Conservation (phyloP, 2,329 filamentous ascomycete species). For the Fusarium zealandicum region DNA sequence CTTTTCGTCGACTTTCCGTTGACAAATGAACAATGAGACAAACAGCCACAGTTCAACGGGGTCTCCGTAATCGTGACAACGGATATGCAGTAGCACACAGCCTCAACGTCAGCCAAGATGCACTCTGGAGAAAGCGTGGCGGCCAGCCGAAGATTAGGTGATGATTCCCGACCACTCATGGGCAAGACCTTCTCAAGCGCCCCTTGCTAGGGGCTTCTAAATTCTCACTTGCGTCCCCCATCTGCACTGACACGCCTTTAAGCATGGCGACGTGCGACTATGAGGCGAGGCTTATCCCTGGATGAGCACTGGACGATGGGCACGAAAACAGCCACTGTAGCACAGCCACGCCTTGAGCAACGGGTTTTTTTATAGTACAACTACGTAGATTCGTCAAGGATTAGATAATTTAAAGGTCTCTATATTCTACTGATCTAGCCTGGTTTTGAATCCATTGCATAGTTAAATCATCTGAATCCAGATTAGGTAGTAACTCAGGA, state of each 20-base stretch:
- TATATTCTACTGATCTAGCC: too few species aligned
- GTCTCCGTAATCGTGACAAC: background rate
- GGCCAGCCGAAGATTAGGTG: slow-evolving; percentile 17
- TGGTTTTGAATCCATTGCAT: too few species aligned
- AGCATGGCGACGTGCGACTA: background rate
- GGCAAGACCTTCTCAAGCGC: background rate
- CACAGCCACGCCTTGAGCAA: too few species aligned
- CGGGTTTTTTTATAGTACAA: too few species aligned
- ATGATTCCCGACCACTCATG: background rate
- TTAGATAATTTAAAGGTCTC: too few species aligned
- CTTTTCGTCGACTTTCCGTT: background rate
- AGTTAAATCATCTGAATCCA: too few species aligned
- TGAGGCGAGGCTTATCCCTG: background rate
- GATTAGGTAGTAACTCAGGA: too few species aligned
- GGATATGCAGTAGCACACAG: background rate
- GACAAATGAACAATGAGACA: background rate
- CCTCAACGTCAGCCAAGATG: slow-evolving; percentile 1
- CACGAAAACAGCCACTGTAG: too few species aligned
- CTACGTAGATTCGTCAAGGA: too few species aligned
- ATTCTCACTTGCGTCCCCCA: slow-evolving; percentile 13
- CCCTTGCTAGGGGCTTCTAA: slow-evolving; percentile 3
- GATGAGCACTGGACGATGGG: too few species aligned
- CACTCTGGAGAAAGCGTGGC: background rate
- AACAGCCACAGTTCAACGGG: slow-evolving; percentile 11
- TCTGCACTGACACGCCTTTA: background rate